A percentile compares a stretch with the other conserved stretches of the same genome.
phyloP scores from a whole-genome alignment of 768 basidiomycete species.

The Leucosporidium scottii region DNA sequence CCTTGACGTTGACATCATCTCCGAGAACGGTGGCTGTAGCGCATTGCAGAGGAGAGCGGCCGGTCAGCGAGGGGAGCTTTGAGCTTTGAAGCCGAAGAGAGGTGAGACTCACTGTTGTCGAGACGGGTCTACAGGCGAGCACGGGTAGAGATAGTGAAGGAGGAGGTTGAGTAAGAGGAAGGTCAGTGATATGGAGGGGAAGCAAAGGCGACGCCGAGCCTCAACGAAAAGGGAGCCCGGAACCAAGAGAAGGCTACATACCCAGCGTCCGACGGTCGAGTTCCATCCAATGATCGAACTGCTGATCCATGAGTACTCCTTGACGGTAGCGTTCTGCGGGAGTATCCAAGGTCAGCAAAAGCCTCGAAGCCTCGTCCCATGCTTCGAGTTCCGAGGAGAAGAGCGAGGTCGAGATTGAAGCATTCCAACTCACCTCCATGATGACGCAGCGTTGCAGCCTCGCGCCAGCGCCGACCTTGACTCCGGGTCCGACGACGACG shows the following conservation, averaged over 20 bases:
- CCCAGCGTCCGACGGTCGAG: conserved; percentile 37
- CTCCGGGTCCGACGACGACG: conserved; percentile 47
- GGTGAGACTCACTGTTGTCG: background rate
- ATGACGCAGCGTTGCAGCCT: conserved; percentile 48
- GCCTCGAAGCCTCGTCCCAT: too few species aligned
- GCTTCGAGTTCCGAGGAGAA: too few species aligned
- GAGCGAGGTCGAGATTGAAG: too few species aligned
- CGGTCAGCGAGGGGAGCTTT: too few species aligned
- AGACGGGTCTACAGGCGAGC: conserved; percentile 1
- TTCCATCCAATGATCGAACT: conserved; percentile 46
- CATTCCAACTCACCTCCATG: conserved; percentile 37
- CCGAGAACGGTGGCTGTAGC: conserved; percentile 45
- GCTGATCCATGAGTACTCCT: conserved; percentile 49
- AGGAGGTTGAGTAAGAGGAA: background rate
- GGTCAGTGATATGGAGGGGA: background rate
- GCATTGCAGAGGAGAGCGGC: background rate
- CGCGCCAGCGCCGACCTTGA: conserved; percentile 47
- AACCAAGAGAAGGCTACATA: background rate
- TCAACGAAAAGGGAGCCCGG: too few species aligned
- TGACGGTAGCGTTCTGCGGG: conserved; percentile 42
- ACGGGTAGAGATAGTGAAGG: background rate
- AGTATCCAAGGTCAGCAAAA: background rate
- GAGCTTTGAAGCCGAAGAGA: background rate
- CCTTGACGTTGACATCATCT: conserved; percentile 49
- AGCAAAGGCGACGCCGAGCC: background rate